Evolutionary conservation across 371 early-diverging fungal species (phyloP).

Genomic region (Syncephalis fuscata): DNA sequence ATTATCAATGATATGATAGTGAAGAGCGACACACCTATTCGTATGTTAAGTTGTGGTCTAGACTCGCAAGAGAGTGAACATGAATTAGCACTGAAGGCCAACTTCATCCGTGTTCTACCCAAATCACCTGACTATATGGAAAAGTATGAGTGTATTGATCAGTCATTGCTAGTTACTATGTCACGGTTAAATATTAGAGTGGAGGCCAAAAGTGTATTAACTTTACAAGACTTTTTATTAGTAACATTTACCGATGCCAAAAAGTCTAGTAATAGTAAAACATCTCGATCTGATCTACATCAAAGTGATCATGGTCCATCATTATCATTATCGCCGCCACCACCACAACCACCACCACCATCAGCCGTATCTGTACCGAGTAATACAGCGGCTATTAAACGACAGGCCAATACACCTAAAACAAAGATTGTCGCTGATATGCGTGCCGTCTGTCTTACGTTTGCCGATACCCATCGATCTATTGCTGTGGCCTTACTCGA

Average conservation of each 20-base stretch:
- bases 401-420: background rate
- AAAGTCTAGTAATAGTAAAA: too few species aligned
- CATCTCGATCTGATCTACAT: constrained; percentile 19
- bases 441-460: constrained; percentile 60
- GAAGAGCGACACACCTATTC: constrained; percentile 23
- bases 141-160: constrained; percentile 62
- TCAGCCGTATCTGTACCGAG: constrained; percentile 7
- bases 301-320: too few species aligned
- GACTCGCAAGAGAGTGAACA: constrained; percentile 11
- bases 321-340: background rate
- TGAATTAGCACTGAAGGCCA: constrained; percentile 9
- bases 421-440: constrained; percentile 3
- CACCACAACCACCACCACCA: background rate
- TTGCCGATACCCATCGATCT: constrained; percentile 33
- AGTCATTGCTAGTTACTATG: constrained; percentile 64
- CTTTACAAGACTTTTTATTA: constrained; percentile 70
- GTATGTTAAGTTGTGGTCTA: too few species aligned
- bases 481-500: too few species aligned
- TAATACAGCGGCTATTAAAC: background rate
- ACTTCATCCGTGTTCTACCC: constrained; percentile 46
- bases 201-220: constrained; percentile 69
- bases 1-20: constrained; percentile 61
- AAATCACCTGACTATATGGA: constrained; percentile 58
- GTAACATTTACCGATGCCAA: constrained; percentile 40
- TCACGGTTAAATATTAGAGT: constrained; percentile 71